Evolutionary conservation across 495 filamentous ascomycete genomes (phyloP), one percentile per base, ranked within the genome.

Genomic region (Hypoxylon rickii): DNA sequence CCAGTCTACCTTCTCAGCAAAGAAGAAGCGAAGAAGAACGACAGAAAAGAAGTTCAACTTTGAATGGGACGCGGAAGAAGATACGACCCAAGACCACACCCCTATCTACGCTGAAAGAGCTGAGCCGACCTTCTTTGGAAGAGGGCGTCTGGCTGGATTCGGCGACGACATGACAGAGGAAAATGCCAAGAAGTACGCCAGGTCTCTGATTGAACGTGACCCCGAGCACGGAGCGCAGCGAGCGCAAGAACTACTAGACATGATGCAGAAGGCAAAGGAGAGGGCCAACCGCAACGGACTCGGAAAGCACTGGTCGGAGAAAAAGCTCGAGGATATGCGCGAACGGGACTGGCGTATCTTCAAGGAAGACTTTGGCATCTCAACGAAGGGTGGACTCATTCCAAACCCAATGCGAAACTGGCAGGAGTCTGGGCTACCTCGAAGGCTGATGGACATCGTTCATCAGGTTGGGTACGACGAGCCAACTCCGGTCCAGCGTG

Each of bases 301-400:
- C 39, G 84, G 86, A 5, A 94, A 94, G 75, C 95, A 99, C 71
- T 99, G 95, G 95, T 95, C 89, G 39, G 92, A 97, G 73, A 99
- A 99, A 83, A 86, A 79, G 53, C 72, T 99, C 63, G 89, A 94
- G 12, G 88, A 94, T 63, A 99, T 99, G 94, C 89, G 91, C 58
- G 92, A 97, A 76, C 80, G 94, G 65, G 94, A 99, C 69, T 99
- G 95, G 95, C 89, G 94, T 67, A 97, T 99, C 61, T 96, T 99
- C 81, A 97, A 97, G 76, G 95, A 97, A 74, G 94, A 99, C 67
- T 97, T 96, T 77, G 96, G 96, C 64, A 99, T 99, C 71, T 78
- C 82, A 31, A 97, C 92, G 13, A 96, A 96, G 71, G 82, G 83
- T 21, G 94, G 94, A 26, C 82, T 82, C 11, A 92, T 99, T 37